Conservation (phyloP, 2,329 filamentous ascomycete species). For the Thielaviopsis ethacetica region DNA sequence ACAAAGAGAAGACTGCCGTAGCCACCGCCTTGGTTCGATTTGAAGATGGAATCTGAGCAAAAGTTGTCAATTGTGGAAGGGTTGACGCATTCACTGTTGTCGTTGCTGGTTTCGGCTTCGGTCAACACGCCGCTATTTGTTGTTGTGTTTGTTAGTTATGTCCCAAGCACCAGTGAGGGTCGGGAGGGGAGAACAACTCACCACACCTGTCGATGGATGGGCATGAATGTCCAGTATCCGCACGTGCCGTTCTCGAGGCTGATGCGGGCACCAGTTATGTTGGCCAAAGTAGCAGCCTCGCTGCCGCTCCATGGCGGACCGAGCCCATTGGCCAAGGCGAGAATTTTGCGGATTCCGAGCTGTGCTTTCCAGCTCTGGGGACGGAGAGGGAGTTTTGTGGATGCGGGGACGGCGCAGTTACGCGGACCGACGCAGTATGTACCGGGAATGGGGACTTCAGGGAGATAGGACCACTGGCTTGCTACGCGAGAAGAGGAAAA, state of each 20-base stretch:
- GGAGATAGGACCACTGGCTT: conserved; percentile 8
- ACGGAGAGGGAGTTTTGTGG: background rate
- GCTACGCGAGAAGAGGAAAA: background rate
- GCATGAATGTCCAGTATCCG: conserved; percentile 9
- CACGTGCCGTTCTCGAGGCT: conserved; percentile 3
- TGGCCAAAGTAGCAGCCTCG: background rate
- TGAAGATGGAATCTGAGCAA: conserved; percentile 6
- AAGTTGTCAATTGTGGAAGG: conserved; percentile 1
- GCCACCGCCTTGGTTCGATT: background rate
- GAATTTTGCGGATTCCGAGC: conserved; percentile 2
- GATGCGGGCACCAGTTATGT: background rate
- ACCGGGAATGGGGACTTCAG: conserved; percentile 4
- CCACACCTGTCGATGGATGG: conserved; percentile 8
- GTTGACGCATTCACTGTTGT: background rate
- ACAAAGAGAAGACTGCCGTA: conserved; percentile 6
- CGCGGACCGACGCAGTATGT: conserved; percentile 5
- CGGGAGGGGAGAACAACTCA: background rate
- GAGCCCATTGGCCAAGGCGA: conserved; percentile 1
- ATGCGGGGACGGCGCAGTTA: background rate
- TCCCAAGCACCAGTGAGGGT: background rate
- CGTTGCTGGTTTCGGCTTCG: background rate
- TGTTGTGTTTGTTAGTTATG: background rate
- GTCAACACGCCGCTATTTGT: conserved; percentile 4
- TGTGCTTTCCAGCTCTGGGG: conserved; percentile 7
- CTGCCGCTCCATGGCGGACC: conserved; percentile 3